phyloP scores from a whole-genome alignment of 73 alveolate genomes.

The Paramecium sexaurelia region DNA sequence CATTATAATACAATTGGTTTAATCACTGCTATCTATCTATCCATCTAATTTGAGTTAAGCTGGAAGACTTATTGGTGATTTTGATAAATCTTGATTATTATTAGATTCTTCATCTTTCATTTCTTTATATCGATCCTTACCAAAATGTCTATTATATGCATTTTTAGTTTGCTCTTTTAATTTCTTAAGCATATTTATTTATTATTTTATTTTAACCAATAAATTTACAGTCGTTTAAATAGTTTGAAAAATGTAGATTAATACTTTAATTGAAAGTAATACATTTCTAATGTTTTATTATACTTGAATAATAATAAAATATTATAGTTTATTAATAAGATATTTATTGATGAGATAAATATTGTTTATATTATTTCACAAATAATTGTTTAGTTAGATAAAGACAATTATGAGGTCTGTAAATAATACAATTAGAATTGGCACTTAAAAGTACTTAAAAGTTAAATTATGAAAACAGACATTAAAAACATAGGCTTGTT shows the following conservation, averaged over 20 bases:
- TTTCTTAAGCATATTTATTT: not conserved
- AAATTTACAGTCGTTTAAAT: not conserved
- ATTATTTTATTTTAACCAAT: not conserved
- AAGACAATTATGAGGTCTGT: not conserved
- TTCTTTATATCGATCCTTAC: not conserved
- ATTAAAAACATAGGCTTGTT: not conserved
- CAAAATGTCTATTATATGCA: not conserved
- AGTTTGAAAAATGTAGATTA: not conserved
- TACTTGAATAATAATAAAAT: not conserved
- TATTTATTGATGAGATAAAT: not conserved
- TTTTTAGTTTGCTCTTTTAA: not conserved
- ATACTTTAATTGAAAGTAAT: not conserved
- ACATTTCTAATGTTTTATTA: not conserved
- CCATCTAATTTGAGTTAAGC: not conserved
- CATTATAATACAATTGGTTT: not conserved
- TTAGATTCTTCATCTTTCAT: not conserved
- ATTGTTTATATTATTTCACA: not conserved
- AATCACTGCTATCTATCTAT: not conserved
- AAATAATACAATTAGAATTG: not conserved
- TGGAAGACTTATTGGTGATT: not conserved
- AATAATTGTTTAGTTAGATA: not conserved
- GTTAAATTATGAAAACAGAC: not conserved
- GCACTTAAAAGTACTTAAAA: not conserved
- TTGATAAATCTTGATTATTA: not conserved
- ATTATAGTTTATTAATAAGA: not conserved